Conservation (phyloP, 768 basidiomycete species). For the Mrakia blollopis region DNA sequence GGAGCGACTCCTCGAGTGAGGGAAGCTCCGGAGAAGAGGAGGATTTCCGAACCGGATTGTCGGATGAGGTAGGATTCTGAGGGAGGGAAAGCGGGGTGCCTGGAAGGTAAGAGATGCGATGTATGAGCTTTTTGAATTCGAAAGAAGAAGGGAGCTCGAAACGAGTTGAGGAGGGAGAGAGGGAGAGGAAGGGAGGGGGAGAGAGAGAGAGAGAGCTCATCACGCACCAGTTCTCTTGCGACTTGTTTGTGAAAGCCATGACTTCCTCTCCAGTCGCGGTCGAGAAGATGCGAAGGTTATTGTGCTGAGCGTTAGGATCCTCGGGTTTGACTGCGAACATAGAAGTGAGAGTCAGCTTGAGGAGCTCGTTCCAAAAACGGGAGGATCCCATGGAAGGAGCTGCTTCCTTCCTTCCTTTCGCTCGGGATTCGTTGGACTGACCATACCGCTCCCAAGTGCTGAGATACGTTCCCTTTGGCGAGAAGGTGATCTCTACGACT, state of each 20-base stretch:
- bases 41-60: conserved; percentile 38
- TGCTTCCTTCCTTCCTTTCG: background rate
- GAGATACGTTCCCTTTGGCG: conserved; percentile 85
- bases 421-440: conserved; percentile 40
- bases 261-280: conserved; percentile 76
- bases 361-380: background rate
- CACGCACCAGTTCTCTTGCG: conserved; percentile 71
- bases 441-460: conserved; percentile 93
- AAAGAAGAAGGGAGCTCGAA: background rate
- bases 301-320: conserved; percentile 76
- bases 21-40: conserved; percentile 36
- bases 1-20: conserved; percentile 12
- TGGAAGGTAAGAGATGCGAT: conserved; percentile 2
- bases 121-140: background rate
- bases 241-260: conserved; percentile 80
- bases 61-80: conserved; percentile 42
- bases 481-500: conserved; percentile 80
- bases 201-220: background rate
- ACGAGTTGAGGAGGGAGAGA: background rate
- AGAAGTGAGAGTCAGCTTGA: background rate
- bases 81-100: conserved; percentile 43
- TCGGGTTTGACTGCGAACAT: conserved; percentile 64
- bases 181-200: background rate
- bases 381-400: background rate
- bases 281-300: conserved; percentile 88